Percentiles rank a stretch among this genome's conserved stretches.
Conservation (phyloP, 108 stramenopile genomes). For the Nannochloropsis gaditana region DNA sequence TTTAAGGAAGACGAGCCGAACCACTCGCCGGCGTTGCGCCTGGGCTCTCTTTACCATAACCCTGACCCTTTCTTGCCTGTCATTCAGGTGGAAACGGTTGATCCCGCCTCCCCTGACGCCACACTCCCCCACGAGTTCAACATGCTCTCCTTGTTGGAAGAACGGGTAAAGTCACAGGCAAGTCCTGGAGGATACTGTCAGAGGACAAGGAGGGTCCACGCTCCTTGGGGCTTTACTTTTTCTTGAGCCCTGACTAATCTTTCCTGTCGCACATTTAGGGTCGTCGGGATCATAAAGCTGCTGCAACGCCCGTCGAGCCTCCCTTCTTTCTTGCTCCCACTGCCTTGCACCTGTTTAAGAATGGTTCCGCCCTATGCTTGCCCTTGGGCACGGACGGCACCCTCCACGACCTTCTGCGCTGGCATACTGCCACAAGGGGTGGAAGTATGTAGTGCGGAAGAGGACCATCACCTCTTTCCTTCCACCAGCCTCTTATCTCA, state of each 20-base stretch:
- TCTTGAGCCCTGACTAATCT: too few species aligned
- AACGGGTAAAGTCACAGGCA: background rate
- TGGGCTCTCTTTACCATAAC: background rate
- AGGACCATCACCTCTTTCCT: background rate
- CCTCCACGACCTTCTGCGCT: background rate
- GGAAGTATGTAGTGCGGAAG: background rate
- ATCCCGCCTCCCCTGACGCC: background rate
- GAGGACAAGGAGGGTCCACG: too few species aligned
- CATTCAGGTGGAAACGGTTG: background rate
- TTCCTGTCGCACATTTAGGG: too few species aligned
- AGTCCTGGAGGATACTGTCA: too few species aligned
- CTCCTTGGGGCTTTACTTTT: too few species aligned
- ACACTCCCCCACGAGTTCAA: background rate
- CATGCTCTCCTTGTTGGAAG: background rate
- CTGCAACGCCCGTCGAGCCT: background rate
- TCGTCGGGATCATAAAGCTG: background rate
- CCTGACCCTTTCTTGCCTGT: background rate
- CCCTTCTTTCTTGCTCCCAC: background rate
- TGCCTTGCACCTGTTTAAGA: background rate
- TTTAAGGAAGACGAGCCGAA: background rate
- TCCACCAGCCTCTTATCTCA: background rate
- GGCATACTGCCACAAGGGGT: conserved; percentile 8
- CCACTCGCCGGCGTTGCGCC: background rate
- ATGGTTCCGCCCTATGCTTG: background rate
- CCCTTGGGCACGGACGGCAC: background rate